A percentile compares a stretch with the other conserved stretches of the same genome.
phyloP scores from a whole-genome alignment of 2,329 filamentous ascomycete species.

The Thelonectria discophora region DNA sequence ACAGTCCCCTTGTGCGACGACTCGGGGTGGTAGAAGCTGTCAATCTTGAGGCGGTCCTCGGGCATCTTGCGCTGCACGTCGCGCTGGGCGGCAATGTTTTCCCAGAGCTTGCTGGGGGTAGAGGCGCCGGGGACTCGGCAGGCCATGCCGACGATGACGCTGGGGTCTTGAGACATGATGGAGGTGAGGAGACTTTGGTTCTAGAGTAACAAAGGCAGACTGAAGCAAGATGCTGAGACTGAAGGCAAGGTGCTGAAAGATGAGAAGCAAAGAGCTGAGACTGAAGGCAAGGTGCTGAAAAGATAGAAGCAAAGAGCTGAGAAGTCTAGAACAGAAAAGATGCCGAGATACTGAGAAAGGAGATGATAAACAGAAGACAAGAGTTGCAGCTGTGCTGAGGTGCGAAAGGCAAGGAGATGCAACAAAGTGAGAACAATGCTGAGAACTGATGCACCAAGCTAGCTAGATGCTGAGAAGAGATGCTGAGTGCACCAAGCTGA shows the following conservation, averaged over 20 bases:
- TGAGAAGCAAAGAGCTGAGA: constrained; percentile 2
- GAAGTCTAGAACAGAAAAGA: too few species aligned
- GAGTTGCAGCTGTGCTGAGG: too few species aligned
- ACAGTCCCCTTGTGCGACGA: constrained; percentile 34
- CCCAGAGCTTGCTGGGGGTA: constrained; percentile 42
- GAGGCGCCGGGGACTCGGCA: constrained; percentile 38
- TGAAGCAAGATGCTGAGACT: background rate
- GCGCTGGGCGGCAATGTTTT: constrained; percentile 43
- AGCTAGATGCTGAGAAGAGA: too few species aligned
- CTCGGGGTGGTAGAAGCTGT: constrained; percentile 50
- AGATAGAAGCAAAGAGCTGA: background rate
- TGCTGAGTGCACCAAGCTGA: background rate
- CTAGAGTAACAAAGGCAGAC: too few species aligned
- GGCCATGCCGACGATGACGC: constrained; percentile 46
- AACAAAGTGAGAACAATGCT: too few species aligned
- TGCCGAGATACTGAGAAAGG: background rate
- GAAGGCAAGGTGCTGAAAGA: background rate
- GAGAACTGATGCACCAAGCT: too few species aligned
- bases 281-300: constrained; percentile 7
- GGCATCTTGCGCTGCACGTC: constrained; percentile 50
- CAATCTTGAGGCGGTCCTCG: constrained; percentile 56
- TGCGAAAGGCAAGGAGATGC: too few species aligned
- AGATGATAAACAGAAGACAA: too few species aligned
- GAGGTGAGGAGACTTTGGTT: background rate
- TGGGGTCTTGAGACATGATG: constrained; percentile 41